phyloP scores from a whole-genome alignment of 228 moss, liverwort and hornwort genomes.

The Sphagnum fallax region DNA sequence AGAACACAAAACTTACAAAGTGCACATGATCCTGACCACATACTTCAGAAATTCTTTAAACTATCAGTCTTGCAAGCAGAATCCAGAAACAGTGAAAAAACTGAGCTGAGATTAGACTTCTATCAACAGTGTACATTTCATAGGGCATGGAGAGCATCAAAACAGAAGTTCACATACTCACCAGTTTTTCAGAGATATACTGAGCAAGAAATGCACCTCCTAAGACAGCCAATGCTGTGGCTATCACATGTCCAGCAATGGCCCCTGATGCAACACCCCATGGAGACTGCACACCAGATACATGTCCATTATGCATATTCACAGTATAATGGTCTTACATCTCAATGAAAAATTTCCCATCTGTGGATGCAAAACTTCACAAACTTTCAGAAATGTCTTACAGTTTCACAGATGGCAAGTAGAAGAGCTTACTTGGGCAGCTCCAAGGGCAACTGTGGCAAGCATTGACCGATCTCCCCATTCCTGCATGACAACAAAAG shows the following conservation, averaged over 20 bases:
- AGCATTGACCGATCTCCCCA: constrained; percentile 99
- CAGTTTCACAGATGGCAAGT: neutral
- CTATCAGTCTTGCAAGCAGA: neutral
- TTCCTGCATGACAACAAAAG: constrained; percentile 34
- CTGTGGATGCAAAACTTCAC: too few species aligned
- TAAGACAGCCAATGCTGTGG: constrained; percentile 80
- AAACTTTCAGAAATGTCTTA: too few species aligned
- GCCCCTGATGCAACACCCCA: constrained; percentile 95
- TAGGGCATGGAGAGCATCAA: neutral
- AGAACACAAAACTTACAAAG: neutral
- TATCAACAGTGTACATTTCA: neutral
- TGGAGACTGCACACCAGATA: constrained; percentile 41
- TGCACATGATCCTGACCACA: neutral
- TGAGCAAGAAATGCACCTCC: constrained; percentile 89
- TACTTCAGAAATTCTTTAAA: neutral
- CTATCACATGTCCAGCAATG: constrained; percentile 83
- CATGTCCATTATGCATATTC: too few species aligned
- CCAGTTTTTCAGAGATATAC: constrained; percentile 91
- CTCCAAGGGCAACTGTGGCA: constrained; percentile 93
- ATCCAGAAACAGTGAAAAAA: neutral
- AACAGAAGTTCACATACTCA: constrained; percentile 10
- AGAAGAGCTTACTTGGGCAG: constrained; percentile 52
- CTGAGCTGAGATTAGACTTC: neutral
- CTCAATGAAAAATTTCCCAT: too few species aligned
- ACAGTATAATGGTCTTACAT: too few species aligned